Percentiles rank a stretch among this genome's conserved stretches.
phyloP scores from a whole-genome alignment of 805 yeast species.

The Wickerhamiella australiensis region DNA sequence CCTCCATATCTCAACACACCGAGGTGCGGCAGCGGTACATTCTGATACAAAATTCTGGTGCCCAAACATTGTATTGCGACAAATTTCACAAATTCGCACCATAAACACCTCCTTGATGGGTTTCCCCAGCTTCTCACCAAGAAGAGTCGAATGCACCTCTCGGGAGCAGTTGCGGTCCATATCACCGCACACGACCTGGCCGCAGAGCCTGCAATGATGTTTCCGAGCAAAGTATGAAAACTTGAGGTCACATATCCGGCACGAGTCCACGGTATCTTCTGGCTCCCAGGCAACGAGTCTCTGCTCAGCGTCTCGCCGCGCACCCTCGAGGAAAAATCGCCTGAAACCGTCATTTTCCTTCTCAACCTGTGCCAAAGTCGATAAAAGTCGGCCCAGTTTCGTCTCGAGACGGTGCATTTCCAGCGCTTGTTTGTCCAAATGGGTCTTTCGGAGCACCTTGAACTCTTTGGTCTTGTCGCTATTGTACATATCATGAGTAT shows the following conservation, averaged over 20 bases:
- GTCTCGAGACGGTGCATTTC: constrained; percentile 48
- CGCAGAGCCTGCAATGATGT: constrained; percentile 91
- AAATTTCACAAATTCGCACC: constrained; percentile 54
- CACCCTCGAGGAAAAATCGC: constrained; percentile 10
- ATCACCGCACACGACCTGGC: constrained; percentile 67
- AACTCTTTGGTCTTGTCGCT: constrained; percentile 40
- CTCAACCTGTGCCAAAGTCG: constrained; percentile 19
- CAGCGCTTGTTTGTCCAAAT: constrained; percentile 40
- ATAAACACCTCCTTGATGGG: constrained; percentile 11
- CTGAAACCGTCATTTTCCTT: constrained; percentile 21
- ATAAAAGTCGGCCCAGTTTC: constrained; percentile 33
- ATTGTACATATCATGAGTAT: constrained; percentile 41
- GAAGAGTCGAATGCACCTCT: constrained; percentile 42
- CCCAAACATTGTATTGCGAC: constrained; percentile 51
- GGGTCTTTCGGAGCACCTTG: constrained; percentile 31
- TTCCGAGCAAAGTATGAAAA: constrained; percentile 54
- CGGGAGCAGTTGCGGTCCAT: constrained; percentile 53
- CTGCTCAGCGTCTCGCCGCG: constrained; percentile 34
- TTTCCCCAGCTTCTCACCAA: constrained; percentile 24
- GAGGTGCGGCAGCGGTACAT: constrained; percentile 26
- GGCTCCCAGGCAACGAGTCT: constrained; percentile 55
- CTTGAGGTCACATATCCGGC: constrained; percentile 48
- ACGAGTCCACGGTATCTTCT: constrained; percentile 36
- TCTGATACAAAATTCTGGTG: constrained; percentile 41
- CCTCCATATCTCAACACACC: constrained; percentile 33